Evolutionary conservation across 805 yeast species (phyloP), one percentile per base, ranked within the genome.

Genomic region (Saccharomycopsis sp.): DNA sequence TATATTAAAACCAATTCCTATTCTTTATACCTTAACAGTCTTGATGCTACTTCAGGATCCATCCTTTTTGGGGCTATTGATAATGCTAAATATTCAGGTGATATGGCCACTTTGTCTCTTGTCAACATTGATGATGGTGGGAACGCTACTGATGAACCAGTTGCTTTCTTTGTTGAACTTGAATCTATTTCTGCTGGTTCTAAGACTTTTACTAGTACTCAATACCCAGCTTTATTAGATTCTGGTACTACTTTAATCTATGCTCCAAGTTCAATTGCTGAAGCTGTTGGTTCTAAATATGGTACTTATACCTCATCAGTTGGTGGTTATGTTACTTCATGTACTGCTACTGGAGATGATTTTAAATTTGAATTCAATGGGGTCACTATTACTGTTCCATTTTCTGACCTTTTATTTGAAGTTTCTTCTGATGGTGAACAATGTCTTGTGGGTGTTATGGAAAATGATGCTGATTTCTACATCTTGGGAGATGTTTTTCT

Each of bases 61-160:
- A 55, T 74, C 28, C 55, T 74, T 39, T 74, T 74, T 57, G 79
- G 80, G 14, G 80, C 72, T 25, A 63, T 73, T 25, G 79, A 74
- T 49, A 64, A 63, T 34, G 58, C 67, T 40, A 70, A 67, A 52
- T 73, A 66, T 52, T 26, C 53, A 1, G 79, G 78, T 17, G 48
- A 52, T 20, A 55, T 72, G 21, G 49, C 53, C 17, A 50, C 64
- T 18, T 52, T 72, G 18, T 36, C 33, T 13, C 33, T 49, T 29
- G 31, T 23, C 3, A 40, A 43, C 17, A 37, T 44, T 20, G 46
- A 46, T 31, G 45, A 39, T 26, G 28, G 41, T 13, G 44, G 48
- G 18, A 67, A 76, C 2, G 64, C 34, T 4, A 62, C 71, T 25
- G 18, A 13, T 3, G 35, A 35, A 5, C 39, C 46, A 14, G 44